These are phyloP conservation scores for Zymoseptoria crescenta DNA, from an alignment of 2,329 filamentous ascomycete species.

Conservation along the genomic window DNA sequence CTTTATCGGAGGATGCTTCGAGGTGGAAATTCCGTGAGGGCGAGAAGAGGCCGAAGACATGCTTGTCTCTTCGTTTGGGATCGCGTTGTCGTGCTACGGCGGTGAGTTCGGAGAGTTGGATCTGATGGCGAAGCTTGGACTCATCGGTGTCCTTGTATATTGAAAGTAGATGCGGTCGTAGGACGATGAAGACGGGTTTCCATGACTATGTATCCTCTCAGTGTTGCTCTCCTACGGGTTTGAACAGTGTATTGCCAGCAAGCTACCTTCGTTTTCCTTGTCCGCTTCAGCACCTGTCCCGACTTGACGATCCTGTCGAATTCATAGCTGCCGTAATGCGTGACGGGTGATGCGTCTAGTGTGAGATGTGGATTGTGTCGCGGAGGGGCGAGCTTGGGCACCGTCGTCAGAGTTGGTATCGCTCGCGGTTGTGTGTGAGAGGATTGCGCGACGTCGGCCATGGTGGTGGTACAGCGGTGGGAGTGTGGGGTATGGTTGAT, in stretches of 20 bases:
- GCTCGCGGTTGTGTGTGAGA: constrained; percentile 3
- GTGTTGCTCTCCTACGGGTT: constrained; percentile 3
- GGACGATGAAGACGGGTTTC: constrained; percentile 82
- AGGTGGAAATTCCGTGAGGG: constrained; percentile 87
- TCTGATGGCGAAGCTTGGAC: constrained; percentile 78
- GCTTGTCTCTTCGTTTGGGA: constrained; percentile 74
- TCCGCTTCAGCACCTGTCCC: constrained; percentile 78
- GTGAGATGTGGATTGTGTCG: constrained; percentile 30
- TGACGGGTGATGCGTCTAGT: constrained; percentile 70
- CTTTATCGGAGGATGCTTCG: constrained; percentile 62
- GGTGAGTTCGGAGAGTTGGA: constrained; percentile 81
- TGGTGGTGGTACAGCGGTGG: constrained; percentile 4
- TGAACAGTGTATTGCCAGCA: background rate
- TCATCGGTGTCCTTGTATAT: constrained; percentile 91
- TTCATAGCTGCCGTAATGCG: constrained; percentile 90
- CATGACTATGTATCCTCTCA: constrained; percentile 56
- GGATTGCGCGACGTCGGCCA: constrained; percentile 19
- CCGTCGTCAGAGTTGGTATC: constrained; percentile 2
- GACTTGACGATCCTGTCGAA: constrained; percentile 91
- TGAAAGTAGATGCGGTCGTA: constrained; percentile 81
- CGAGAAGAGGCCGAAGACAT: constrained; percentile 89
- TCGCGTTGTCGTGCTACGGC: constrained; percentile 84
- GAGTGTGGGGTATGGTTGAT: background rate
- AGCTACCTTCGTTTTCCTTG: constrained; percentile 81
- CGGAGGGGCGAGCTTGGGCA: background rate